Evolutionary conservation across 2,329 filamentous ascomycete species (phyloP), one percentile per base, ranked within the genome.

Genomic region (Lasiodiplodia citricola): DNA sequence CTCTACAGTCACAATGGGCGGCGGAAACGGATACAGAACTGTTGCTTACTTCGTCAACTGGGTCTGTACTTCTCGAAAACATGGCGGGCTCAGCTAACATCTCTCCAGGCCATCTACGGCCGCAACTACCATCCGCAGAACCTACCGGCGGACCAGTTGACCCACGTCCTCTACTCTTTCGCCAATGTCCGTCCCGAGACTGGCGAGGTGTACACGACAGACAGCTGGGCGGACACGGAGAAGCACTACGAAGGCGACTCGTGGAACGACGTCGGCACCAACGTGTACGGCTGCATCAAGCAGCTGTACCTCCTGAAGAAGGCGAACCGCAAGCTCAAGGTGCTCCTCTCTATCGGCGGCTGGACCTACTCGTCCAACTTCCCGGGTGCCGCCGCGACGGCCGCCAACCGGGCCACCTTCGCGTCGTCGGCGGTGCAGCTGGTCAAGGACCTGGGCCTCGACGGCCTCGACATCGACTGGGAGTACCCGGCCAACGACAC

Each of bases 141-240:
- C 76, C 86, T 98, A 5, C 92, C 92, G 0, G 88, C 86, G 3
- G 87, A 94, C 67, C 91, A 92, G 68, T 87, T 97, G 51, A 98
- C 94, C 0, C 95, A 98, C 76, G 82, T 98, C 6, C 88, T 97
- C 16, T 97, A 97, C 75, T 87, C 94, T 14, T 98, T 98, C 80
- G 95, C 93, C 76, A 96, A 97, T 77, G 88, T 97, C 69, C 87
- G 88, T 4, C 85, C 90, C 1, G 92, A 95, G 2, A 88, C 87
- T 38, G 95, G 95, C 58, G 92, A 96, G 80, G 93, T 80, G 50
- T 70, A 54, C 25, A 57, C 92, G 7, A 90, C 87, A 1, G 92
- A 96, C 74, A 80, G 83, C 1, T 94, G 87, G 78, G 86, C 92
- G 23, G 92, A 94, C 70, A 74, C 81, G 0, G 83, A 93, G 64